A percentile compares a stretch with the other conserved stretches of the same genome.
Evolutionary conservation across 441 rosid genomes (phyloP).

Genomic region (Gossypium gossypioides): DNA sequence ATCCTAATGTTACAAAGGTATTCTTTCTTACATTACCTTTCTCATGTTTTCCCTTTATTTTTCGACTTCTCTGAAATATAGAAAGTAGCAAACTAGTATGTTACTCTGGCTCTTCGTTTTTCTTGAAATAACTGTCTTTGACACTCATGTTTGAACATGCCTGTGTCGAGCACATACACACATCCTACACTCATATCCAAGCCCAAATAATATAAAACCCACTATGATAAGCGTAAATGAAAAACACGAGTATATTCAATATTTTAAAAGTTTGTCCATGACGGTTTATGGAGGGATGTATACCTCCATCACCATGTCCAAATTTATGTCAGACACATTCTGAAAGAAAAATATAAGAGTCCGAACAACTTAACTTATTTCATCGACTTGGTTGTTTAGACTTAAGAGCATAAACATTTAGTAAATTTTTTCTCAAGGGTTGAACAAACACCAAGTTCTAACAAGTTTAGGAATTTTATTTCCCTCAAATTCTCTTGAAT

Average conservation of each 20-base stretch:
- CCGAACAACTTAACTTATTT: background rate
- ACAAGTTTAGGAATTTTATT: background rate
- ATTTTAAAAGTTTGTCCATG: background rate
- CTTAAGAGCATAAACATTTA: background rate
- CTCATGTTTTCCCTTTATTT: background rate
- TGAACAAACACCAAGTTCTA: background rate
- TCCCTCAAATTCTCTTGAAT: background rate
- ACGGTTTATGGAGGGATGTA: background rate
- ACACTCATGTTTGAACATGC: background rate
- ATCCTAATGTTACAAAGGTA: constrained; percentile 69
- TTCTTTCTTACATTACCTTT: background rate
- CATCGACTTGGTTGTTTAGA: background rate
- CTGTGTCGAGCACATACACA: background rate
- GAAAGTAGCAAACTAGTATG: background rate
- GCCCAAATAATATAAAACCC: background rate
- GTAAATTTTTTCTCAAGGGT: background rate
- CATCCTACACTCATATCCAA: background rate
- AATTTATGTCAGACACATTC: background rate
- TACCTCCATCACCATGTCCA: background rate
- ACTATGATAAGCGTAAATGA: background rate
- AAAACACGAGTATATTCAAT: background rate
- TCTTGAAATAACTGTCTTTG: background rate
- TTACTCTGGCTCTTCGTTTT: background rate
- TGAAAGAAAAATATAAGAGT: background rate
- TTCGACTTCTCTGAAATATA: background rate